Base-by-base conservation (phyloP, 2,329 filamentous ascomycete genomes). In the Sporothrix schenckii region DNA sequence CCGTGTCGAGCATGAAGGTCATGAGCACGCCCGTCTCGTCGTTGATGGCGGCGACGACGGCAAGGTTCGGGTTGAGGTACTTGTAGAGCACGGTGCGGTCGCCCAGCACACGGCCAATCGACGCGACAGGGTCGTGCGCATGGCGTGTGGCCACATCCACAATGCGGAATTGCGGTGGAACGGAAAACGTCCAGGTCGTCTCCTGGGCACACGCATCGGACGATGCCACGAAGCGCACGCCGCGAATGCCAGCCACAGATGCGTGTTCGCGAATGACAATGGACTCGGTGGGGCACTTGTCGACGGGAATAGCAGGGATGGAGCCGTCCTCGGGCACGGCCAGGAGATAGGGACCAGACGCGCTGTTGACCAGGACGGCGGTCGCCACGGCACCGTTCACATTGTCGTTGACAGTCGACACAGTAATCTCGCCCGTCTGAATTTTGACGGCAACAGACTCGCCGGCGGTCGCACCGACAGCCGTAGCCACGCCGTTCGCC, bases 41-140 rank as follows among this genome's bases (percentile, higher is more conserved):
- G 47, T 90, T 85, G 2, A 89, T 81, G 1, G 92, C 85, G 1
- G 91, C 92, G 60, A 97, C 84, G 0, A 98, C 85, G 2, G 93
- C 84, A 7, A 92, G 86, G 80, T 97, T 97, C 0, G 92, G 89
- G 81, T 96, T 97, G 53, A 99, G 83, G 78, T 98, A 98, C 81
- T 99, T 99, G 87, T 99, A 99, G 73, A 94, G 87, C 63, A 99
- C 95, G n/a, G 89, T 90, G 56, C 95, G 88, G 77, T 99, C 91
- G 34, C 93, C 94, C 27, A 99, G 87, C 1, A 98, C 95, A 71
- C 92, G 93, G 11, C 95, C 95, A 75, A 99, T 97, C 0, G 95
- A 98, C 3, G 95, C 94, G 63, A 98, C 89, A 0, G 93, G 93
- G 75, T 99, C 94, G 74, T 94, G 91, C 2, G 86, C 77, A 11